phyloP scores from a whole-genome alignment of 2,329 filamentous ascomycete genomes.

The Talaromyces sp. region DNA sequence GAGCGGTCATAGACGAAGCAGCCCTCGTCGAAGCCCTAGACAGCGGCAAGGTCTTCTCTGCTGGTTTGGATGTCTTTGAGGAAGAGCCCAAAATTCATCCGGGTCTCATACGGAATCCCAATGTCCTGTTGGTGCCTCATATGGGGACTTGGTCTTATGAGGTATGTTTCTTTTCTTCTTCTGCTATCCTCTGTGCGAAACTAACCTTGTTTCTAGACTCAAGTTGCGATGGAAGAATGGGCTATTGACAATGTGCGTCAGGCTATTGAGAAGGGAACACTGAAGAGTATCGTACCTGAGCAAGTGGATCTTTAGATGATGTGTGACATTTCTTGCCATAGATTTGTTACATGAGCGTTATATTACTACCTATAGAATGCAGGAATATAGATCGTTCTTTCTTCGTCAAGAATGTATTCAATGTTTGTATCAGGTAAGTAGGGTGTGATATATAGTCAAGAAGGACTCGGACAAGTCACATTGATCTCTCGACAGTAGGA shows the following conservation, averaged over 20 bases:
- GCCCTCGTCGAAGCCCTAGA: conserved; percentile 70
- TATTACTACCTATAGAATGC: neutral
- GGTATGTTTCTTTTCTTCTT: conserved; percentile 25
- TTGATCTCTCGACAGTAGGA: neutral
- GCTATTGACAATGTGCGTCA: conserved; percentile 63
- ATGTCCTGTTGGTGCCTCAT: conserved; percentile 72
- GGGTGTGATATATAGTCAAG: neutral
- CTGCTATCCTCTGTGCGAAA: neutral
- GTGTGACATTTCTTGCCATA: neutral
- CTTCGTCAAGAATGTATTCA: neutral
- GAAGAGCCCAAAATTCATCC: conserved; percentile 72
- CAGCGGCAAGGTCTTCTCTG: conserved; percentile 63
- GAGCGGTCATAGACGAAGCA: conserved; percentile 74
- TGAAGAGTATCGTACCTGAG: conserved; percentile 69
- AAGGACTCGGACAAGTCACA: neutral
- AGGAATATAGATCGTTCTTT: neutral
- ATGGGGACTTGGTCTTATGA: conserved; percentile 80
- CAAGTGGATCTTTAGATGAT: conserved; percentile 48
- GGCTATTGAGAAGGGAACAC: conserved; percentile 56
- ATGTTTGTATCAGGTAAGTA: neutral
- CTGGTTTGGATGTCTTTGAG: conserved; percentile 77
- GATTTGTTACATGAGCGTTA: neutral
- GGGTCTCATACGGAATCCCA: conserved; percentile 63
- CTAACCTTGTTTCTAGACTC: conserved; percentile 36
- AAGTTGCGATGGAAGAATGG: conserved; percentile 66